These are phyloP conservation scores for Puccinia triticina DNA, from an alignment of 1,284 basidiomycete species.

Conservation along the genomic window DNA sequence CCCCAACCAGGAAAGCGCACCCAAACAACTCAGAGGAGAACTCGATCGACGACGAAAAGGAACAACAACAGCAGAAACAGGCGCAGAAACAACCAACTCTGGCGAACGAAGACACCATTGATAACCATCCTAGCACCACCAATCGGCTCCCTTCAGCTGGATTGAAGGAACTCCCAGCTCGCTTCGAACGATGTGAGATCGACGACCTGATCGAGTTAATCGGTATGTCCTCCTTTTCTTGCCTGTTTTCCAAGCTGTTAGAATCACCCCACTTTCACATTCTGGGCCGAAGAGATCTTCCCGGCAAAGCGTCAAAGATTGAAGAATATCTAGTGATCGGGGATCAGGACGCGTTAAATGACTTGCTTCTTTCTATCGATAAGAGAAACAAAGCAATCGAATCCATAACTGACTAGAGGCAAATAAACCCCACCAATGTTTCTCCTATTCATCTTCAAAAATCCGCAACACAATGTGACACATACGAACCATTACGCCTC, in stretches of 20 bases:
- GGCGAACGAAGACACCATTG: too few species aligned
- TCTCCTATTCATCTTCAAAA: neutral
- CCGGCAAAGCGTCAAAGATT: too few species aligned
- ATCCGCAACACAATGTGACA: neutral
- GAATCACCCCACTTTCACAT: neutral
- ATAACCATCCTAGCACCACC: neutral
- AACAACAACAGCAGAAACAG: too few species aligned
- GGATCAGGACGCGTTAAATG: too few species aligned
- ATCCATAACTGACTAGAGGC: neutral
- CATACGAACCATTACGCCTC: neutral
- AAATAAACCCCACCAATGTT: neutral
- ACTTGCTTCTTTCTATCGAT: too few species aligned
- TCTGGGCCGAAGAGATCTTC: too few species aligned
- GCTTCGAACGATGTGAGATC: constrained; percentile 27
- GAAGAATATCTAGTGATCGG: too few species aligned
- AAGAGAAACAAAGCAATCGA: neutral
- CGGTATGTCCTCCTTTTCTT: neutral
- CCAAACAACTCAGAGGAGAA: too few species aligned
- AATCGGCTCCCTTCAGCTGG: neutral
- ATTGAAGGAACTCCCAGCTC: neutral
- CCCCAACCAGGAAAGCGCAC: too few species aligned
- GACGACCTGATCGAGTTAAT: constrained; percentile 36
- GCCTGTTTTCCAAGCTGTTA: neutral
- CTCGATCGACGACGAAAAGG: too few species aligned
- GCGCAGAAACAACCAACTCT: too few species aligned